Evolutionary conservation across 108 stramenopile genomes (phyloP), one percentile per base, ranked within the genome.

Genomic region (Fistulifera solaris): DNA sequence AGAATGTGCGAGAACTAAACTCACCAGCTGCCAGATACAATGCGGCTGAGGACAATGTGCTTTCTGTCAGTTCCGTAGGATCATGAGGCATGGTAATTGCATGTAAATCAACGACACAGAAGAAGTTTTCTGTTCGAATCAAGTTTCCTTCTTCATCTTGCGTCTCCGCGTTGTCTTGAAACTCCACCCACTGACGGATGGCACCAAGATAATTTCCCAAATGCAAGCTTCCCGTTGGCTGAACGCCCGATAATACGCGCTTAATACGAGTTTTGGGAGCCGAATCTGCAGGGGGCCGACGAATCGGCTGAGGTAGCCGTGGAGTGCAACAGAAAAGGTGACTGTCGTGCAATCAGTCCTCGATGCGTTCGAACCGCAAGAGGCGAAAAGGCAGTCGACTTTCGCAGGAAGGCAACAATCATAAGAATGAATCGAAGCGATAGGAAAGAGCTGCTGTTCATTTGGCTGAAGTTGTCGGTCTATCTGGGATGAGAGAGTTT

Each of bases 131-230:
- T 16, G 85, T 88, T n/a, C 71, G 63, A 28, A 72, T 55, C 0
- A 51, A 52, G 16, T 61, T 63, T 0, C 72, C 76, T 17, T 83
- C 76, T 13, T 82, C 73, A 40, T 83, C 63, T 39, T 56, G 44
- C 62, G 72, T 58, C n/a, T 71, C 65, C 19, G 40, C 44, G 21
- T 79, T 77, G 59, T 95, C 79, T 70, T 98, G 95, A 54, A 90
- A 83, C 45, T 79, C 80, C 0, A 96, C 95, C 99, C 98, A 99
- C 61, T 96, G 96, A 51, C 81, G 77, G 40, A 98, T 92, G 1
- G 99, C 96, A 22, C 98, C 99, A 16, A 99, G 62, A 63, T 99
- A 99, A 69, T 99, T 99, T 17, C 99, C 99, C 23, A 99, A 69
- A 60, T 98, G 97, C 14, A 98, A 83, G 22, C 80, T 71, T 18